These are phyloP conservation scores for Verticillium zaregamsianum DNA, from an alignment of 2,329 filamentous ascomycete species.

Conservation along the genomic window DNA sequence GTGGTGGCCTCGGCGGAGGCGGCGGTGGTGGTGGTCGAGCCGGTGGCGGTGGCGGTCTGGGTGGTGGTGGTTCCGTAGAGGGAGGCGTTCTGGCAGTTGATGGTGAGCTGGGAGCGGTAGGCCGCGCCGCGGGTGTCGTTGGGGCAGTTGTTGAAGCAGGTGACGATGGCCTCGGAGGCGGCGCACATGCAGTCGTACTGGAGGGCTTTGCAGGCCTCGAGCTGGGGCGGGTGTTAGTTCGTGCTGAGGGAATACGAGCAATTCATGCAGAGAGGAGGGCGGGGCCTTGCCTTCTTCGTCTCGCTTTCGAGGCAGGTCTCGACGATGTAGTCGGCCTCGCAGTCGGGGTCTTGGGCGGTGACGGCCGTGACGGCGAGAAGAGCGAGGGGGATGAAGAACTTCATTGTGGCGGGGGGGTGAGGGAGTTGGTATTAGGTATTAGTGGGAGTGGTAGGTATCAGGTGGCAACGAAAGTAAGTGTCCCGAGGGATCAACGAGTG, in stretches of 20 bases:
- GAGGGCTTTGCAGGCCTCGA: constrained; percentile 28
- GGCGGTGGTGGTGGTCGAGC: constrained; percentile 14
- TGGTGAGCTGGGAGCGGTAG: constrained; percentile 32
- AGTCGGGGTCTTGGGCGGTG: constrained; percentile 24
- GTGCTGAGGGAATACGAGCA: background rate
- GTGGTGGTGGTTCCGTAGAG: constrained; percentile 31
- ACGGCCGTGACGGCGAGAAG: constrained; percentile 26
- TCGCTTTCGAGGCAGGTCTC: constrained; percentile 37
- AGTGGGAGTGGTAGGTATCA: background rate
- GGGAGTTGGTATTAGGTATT: background rate
- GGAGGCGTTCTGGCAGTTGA: constrained; percentile 42
- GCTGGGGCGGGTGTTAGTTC: constrained; percentile 14
- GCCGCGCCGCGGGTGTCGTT: constrained; percentile 33
- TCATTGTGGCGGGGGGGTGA: constrained; percentile 33
- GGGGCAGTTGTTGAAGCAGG: constrained; percentile 56
- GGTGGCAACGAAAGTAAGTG: background rate
- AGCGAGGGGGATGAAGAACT: constrained; percentile 37
- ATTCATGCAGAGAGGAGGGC: background rate
- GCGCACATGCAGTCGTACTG: constrained; percentile 46
- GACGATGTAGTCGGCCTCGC: constrained; percentile 44
- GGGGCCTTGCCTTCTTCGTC: constrained; percentile 26
- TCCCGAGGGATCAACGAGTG: background rate
- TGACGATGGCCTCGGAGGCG: constrained; percentile 38
- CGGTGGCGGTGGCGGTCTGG: constrained; percentile 17
- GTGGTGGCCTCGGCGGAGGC: constrained; percentile 14